Base-by-base conservation (phyloP, 1,284 basidiomycete genomes). In the Trametes sp. region DNA sequence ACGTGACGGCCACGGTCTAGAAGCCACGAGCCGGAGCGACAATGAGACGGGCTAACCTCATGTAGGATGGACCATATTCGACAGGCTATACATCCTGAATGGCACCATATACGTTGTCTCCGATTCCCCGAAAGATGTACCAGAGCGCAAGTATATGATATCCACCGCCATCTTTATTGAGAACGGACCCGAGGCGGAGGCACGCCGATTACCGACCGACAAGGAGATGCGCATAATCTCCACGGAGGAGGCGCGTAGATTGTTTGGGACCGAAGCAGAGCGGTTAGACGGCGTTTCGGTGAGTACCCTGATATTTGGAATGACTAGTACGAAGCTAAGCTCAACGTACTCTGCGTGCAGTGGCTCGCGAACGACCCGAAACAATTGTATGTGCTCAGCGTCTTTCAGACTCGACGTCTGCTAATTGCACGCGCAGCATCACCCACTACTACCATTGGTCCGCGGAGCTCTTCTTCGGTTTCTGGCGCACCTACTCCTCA, bases 401-500 rank as follows among this genome's bases (percentile, higher is more conserved):
- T 53, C 28, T 29, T 6, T 0, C 13, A 49, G 14, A 10, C 7
- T 19, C 35, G n/a, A 19, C 28, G 11, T 19, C 4, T 23, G 13
- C 54, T 71, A 23, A 70, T 48, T 6, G 29, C 8, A 41, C 26
- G 49, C 42, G 36, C 57, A 92, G 90, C 75, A 83, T 94, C 63
- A 88, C 87, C 0, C 90, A 93, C 73, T 92, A 92, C 71, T 93
- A 92, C 73, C 90, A 93, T 70, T 95, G 90, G 85, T 88, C 91
- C 31, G 94, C 94, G 6, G 95, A 97, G 73, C 85, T 95, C 19
- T 89, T 92, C 77, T 93, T 94, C 65, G 94, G 94, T 48, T 85
- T 95, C 67, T 96, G 94, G 94, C 84, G 93, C 24, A 88, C 93
- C 0, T 96, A 95, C 73, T 86, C 93, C 35, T 88, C 91, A 1